A percentile compares a stretch with the other conserved stretches of the same genome.
Conservation (phyloP, 192 early-diverging fungal genomes). For the Coemansia reversa region DNA sequence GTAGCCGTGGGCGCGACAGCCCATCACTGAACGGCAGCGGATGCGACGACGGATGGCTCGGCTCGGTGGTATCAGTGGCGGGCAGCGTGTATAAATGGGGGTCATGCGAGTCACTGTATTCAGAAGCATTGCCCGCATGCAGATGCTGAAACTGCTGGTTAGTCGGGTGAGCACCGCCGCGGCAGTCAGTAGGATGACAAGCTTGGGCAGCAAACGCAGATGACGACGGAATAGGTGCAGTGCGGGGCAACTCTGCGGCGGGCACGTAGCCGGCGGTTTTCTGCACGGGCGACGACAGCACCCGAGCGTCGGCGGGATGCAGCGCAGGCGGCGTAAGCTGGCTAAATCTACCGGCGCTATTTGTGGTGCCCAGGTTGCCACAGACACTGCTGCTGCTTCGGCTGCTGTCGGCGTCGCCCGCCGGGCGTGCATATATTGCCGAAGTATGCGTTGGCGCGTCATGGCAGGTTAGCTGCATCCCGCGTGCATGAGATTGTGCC, state of each 20-base stretch:
- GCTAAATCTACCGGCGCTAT: not conserved
- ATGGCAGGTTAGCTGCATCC: constrained; percentile 28
- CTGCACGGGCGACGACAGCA: constrained; percentile 22
- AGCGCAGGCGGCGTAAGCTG: constrained; percentile 13
- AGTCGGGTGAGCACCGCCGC: not conserved
- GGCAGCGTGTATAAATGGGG: not conserved
- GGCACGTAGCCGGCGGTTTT: not conserved
- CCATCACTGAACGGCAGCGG: constrained; percentile 47
- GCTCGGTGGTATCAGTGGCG: not conserved
- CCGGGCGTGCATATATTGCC: constrained; percentile 51
- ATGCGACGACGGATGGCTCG: constrained; percentile 11
- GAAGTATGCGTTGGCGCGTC: constrained; percentile 24
- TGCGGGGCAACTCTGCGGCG: constrained; percentile 18
- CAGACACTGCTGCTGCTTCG: constrained; percentile 17
- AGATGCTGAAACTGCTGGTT: not conserved
- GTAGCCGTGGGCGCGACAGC: constrained; percentile 35
- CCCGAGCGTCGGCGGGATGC: constrained; percentile 1
- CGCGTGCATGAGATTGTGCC: constrained; percentile 43
- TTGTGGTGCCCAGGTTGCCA: constrained; percentile 4
- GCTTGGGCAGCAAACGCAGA: constrained; percentile 7
- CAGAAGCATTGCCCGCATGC: not conserved
- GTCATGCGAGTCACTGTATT: constrained; percentile 1
- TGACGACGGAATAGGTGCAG: constrained; percentile 31
- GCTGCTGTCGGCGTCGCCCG: constrained; percentile 28
- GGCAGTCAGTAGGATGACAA: not conserved